Percentiles rank a stretch among this genome's conserved stretches.
Conservation (phyloP, 495 filamentous ascomycete genomes). For the Penicillium cataractarum region DNA sequence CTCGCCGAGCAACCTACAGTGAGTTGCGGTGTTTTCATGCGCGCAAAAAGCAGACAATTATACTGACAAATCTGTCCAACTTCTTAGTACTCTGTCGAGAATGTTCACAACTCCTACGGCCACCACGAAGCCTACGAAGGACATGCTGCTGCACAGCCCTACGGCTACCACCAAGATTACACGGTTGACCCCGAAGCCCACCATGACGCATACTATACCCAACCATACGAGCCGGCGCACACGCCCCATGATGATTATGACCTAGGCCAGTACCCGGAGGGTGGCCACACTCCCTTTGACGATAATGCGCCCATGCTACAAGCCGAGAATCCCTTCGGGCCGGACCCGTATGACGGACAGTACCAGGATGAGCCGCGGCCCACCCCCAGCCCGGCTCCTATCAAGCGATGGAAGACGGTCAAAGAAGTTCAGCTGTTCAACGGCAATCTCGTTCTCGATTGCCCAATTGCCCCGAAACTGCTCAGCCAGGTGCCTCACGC, state of each 20-base stretch:
- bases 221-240: conserved; percentile 69
- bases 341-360: conserved; percentile 52
- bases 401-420: conserved; percentile 96
- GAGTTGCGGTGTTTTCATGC: conserved; percentile 32
- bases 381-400: conserved; percentile 64
- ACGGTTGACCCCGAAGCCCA: conserved; percentile 78
- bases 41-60: not conserved
- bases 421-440: conserved; percentile 97
- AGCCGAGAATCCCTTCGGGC: conserved; percentile 58
- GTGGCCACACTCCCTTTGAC: conserved; percentile 56
- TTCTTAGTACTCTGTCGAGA: conserved; percentile 77
- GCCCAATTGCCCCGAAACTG: conserved; percentile 88
- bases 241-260: conserved; percentile 61
- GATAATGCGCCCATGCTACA: conserved; percentile 66
- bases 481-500: conserved; percentile 85
- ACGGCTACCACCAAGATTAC: conserved; percentile 62
- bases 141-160: conserved; percentile 49
- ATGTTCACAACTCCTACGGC: conserved; percentile 69
- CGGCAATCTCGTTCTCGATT: conserved; percentile 96
- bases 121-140: conserved; percentile 68
- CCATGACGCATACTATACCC: conserved; percentile 83
- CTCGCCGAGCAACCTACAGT: conserved; percentile 75
- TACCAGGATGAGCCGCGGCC: conserved; percentile 51
- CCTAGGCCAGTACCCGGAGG: conserved; percentile 53
- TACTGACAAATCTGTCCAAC: conserved; percentile 16